Evolutionary conservation across 495 filamentous ascomycete genomes (phyloP).

Genomic region (Penicillium cinerascens): DNA sequence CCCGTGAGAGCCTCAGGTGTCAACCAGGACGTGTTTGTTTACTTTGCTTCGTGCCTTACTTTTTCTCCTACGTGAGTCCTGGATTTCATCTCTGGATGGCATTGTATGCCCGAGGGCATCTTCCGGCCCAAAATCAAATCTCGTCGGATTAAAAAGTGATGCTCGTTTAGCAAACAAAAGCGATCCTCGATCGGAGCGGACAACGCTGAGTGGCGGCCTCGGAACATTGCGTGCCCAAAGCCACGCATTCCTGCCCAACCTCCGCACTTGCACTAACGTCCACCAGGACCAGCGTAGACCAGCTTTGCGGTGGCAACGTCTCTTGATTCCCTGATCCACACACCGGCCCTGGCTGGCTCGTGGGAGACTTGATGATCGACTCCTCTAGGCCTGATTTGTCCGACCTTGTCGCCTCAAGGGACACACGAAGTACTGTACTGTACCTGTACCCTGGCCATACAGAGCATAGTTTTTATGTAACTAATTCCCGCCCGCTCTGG

Average conservation of each 20-base stretch:
- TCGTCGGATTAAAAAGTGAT: background rate
- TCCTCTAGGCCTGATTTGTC: slow-evolving; percentile 2
- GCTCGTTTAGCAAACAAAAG: slow-evolving; percentile 14
- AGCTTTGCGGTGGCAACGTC: slow-evolving; percentile 21
- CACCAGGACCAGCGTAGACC: background rate
- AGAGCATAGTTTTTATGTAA: background rate
- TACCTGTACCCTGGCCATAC: background rate
- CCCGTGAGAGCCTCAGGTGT: slow-evolving; percentile 20
- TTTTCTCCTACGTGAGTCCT: background rate
- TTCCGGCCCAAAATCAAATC: slow-evolving; percentile 9
- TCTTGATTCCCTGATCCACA: slow-evolving; percentile 12
- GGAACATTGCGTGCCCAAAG: slow-evolving; percentile 33
- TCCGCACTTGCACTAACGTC: background rate
- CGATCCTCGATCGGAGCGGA: slow-evolving; percentile 22
- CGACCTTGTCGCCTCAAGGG: background rate
- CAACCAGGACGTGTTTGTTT: background rate
- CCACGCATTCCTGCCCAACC: slow-evolving; percentile 47
- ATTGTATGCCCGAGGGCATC: background rate
- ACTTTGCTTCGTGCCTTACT: background rate
- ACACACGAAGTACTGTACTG: background rate
- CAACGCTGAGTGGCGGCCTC: slow-evolving; percentile 20
- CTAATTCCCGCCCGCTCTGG: background rate
- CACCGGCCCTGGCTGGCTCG: slow-evolving; percentile 9
- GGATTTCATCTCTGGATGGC: background rate
- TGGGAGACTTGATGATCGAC: slow-evolving; percentile 1